Base-by-base conservation (phyloP, 768 basidiomycete species). In the Russula sp. region DNA sequence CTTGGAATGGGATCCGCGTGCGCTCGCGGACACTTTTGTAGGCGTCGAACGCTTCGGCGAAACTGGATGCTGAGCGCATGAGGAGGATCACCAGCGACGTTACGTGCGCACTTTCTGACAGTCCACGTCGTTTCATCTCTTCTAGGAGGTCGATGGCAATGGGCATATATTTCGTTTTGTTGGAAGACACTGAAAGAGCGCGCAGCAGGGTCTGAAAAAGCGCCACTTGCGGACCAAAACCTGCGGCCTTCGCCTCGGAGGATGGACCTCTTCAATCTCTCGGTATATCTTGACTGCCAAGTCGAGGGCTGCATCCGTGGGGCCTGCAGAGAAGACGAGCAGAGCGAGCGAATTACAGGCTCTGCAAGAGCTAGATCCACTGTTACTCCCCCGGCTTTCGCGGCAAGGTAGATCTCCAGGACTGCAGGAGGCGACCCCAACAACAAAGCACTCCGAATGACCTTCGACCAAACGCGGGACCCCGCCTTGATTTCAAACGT, bases 101-200 rank as follows among this genome's bases (percentile, higher is more conserved):
- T 14, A 76, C 70, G 22, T 81, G 77, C 67, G 79, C 70, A 40
- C 79, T 79, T 61, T 80, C 76, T 68, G 78, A 71, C 26, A 91
- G 71, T 5, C 76, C 72, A 38, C 83, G 81, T 4, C 69, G 60
- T 49, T 83, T 78, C 84, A 94, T 89, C 67, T 92, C 89, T 44
- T 82, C 78, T 20, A 92, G 68, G 28, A 94, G 77, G 10, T 77
- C 73, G 40, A 80, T 68, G 0, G 82, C 80, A 8, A 79, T 72
- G 5, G 79, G 76, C 63, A 79, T 76, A 67, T 85, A 83, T 63
- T 81, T 82, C 61, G 73, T 64, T n/a, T 76, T 69, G 55, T 84
- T 77, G 28, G 71, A 59, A 0, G 83, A 79, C 3, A 78, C 74
- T 54, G 75, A 74, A 28, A 77, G 64, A 8, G 73, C 72, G 44